Percentiles rank a stretch among this genome's conserved stretches.
phyloP scores from a whole-genome alignment of 1,284 basidiomycete genomes.

The Exobasidium cylindrosporum region DNA sequence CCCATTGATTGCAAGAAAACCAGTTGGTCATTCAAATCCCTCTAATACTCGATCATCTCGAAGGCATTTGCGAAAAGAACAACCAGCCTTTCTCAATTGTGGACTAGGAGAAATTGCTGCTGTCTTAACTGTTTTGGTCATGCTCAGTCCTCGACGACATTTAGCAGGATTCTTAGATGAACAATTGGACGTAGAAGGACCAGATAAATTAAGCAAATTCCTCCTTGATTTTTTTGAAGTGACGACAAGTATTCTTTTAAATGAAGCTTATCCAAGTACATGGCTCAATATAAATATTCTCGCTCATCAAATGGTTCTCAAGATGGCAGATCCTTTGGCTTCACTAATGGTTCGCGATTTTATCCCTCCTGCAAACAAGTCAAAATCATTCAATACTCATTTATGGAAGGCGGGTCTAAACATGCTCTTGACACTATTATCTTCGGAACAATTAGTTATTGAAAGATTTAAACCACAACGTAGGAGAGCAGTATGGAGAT shows the following conservation, averaged over 20 bases:
- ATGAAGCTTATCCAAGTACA: conserved; percentile 81
- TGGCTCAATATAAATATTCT: conserved; percentile 93
- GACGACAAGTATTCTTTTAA: conserved; percentile 75
- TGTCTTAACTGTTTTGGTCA: conserved; percentile 76
- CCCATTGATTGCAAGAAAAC: conserved; percentile 70
- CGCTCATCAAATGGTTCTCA: conserved; percentile 81
- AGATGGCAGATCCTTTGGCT: conserved; percentile 79
- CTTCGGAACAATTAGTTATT: conserved; percentile 84
- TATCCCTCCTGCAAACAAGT: conserved; percentile 66
- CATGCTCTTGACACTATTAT: conserved; percentile 78
- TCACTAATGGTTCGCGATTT: conserved; percentile 75
- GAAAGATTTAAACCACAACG: conserved; percentile 91
- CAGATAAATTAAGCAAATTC: conserved; percentile 62
- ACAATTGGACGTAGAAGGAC: conserved; percentile 43
- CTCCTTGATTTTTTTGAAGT: conserved; percentile 78
- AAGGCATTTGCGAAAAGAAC: conserved; percentile 25
- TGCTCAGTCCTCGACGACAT: conserved; percentile 74
- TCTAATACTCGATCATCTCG: conserved; percentile 32
- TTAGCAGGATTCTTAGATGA: conserved; percentile 70
- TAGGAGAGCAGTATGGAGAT: conserved; percentile 88
- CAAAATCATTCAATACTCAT: conserved; percentile 69
- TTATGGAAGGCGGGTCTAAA: conserved; percentile 81
- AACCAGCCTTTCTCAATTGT: conserved; percentile 64
- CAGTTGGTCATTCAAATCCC: conserved; percentile 57
- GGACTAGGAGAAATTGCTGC: conserved; percentile 81